phyloP scores from a whole-genome alignment of 768 basidiomycete genomes.

The Rhizopogon salebrosus region DNA sequence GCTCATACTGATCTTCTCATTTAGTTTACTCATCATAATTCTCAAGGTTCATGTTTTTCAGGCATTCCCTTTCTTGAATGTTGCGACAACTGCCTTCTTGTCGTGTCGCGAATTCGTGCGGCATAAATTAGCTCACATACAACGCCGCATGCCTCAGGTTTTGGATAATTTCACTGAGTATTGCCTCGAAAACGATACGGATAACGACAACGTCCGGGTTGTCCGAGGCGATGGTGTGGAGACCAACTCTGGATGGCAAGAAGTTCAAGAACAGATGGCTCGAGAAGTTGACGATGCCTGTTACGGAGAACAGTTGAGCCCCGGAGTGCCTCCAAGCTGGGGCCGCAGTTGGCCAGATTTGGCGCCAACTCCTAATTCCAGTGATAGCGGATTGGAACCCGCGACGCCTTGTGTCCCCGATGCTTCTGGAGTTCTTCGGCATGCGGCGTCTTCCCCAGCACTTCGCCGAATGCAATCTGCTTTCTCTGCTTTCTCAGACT shows the following conservation, averaged over 20 bases:
- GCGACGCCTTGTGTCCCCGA: neutral
- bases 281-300: slow-evolving; percentile 20
- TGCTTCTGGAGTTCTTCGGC: neutral
- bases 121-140: slow-evolving; percentile 48
- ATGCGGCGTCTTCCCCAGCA: neutral
- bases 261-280: slow-evolving; percentile 34
- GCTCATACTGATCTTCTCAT: slow-evolving; percentile 14
- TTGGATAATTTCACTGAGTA: slow-evolving; percentile 53
- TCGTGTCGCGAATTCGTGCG: slow-evolving; percentile 70
- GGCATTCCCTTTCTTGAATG: slow-evolving; percentile 72
- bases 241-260: slow-evolving; percentile 34
- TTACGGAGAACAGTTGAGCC: slow-evolving; percentile 23
- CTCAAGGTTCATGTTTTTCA: slow-evolving; percentile 87
- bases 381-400: slow-evolving; percentile 1
- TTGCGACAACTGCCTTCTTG: slow-evolving; percentile 58
- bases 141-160: slow-evolving; percentile 43
- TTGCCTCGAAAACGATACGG: slow-evolving; percentile 64
- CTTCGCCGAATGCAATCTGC: slow-evolving; percentile 26
- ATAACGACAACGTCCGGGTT: slow-evolving; percentile 57
- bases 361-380: neutral
- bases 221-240: slow-evolving; percentile 75
- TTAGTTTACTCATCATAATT: neutral
- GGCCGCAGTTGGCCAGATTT: slow-evolving; percentile 18
- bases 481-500: slow-evolving; percentile 9
- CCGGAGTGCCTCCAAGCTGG: slow-evolving; percentile 49